phyloP scores from a whole-genome alignment of 2,329 filamentous ascomycete genomes.

The Lanzia echinophila region DNA sequence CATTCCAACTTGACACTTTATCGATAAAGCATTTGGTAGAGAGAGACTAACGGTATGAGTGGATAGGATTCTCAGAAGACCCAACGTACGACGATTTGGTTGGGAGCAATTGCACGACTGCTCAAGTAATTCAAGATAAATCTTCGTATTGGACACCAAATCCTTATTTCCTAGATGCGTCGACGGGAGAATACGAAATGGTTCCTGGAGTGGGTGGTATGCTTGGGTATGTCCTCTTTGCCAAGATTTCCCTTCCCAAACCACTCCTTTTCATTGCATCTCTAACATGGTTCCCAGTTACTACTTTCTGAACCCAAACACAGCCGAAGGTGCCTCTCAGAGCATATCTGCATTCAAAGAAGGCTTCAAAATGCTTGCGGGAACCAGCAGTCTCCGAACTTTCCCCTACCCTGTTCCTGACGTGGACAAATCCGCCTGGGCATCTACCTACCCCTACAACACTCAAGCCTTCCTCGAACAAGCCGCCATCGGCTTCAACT shows the following conservation, averaged over 20 bases:
- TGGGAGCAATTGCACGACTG: constrained; percentile 60
- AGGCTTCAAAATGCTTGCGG: constrained; percentile 77
- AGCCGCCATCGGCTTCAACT: constrained; percentile 91
- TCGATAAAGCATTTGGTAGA: constrained; percentile 4
- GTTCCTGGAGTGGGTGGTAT: constrained; percentile 75
- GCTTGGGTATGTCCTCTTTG: constrained; percentile 60
- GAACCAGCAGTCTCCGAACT: constrained; percentile 59
- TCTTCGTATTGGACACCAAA: constrained; percentile 65
- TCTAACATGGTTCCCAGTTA: constrained; percentile 47
- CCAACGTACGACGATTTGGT: constrained; percentile 50
- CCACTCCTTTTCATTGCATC: constrained; percentile 16
- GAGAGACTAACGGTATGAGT: constrained; percentile 13
- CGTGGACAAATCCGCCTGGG: constrained; percentile 59
- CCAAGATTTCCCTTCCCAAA: constrained; percentile 4
- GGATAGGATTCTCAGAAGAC: constrained; percentile 17
- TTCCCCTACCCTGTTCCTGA: constrained; percentile 63
- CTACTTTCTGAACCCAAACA: constrained; percentile 67
- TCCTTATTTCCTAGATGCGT: constrained; percentile 40
- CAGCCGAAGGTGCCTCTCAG: constrained; percentile 40
- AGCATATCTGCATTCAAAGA: constrained; percentile 64
- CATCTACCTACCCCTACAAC: no score
- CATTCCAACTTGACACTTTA: no score
- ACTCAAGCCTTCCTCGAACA: constrained; percentile 63
- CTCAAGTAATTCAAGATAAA: constrained; percentile 52
- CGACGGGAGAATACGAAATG: constrained; percentile 44